Conservation (phyloP, 805 yeast species). For the Clavispora asparagi region DNA sequence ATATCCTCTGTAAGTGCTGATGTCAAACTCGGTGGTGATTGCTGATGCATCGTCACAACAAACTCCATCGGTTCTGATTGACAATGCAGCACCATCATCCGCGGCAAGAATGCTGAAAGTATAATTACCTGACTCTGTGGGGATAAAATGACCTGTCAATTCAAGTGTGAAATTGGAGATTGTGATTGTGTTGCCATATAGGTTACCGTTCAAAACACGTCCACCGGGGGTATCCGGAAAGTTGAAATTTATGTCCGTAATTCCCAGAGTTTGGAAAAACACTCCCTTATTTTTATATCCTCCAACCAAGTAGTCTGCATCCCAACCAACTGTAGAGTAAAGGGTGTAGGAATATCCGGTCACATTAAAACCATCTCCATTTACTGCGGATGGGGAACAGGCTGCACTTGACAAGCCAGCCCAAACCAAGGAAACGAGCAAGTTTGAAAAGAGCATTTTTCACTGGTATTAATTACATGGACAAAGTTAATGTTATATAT, state of each 20-base stretch:
- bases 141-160: conserved; percentile 11
- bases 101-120: conserved; percentile 8
- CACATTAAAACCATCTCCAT: conserved; percentile 6
- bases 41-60: conserved; percentile 14
- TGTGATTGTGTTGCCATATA: conserved; percentile 1
- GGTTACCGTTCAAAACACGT: background rate
- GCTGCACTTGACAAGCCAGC: background rate
- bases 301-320: conserved; percentile 2
- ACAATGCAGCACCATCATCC: conserved; percentile 15
- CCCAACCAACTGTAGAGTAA: conserved; percentile 5
- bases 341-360: conserved; percentile 4
- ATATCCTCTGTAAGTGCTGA: conserved; percentile 8
- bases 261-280: background rate
- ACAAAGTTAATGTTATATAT: too few species aligned
- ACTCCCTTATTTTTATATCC: conserved; percentile 2
- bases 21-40: conserved; percentile 7
- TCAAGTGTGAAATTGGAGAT: conserved; percentile 4
- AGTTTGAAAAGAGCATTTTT: background rate
- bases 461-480: too few species aligned
- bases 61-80: conserved; percentile 10
- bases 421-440: background rate
- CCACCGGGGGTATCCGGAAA: background rate
- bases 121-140: conserved; percentile 8
- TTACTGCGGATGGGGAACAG: background rate
- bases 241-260: background rate